Evolutionary conservation across 2,329 filamentous ascomycete species (phyloP).

Genomic region (Aspergillus sp.): DNA sequence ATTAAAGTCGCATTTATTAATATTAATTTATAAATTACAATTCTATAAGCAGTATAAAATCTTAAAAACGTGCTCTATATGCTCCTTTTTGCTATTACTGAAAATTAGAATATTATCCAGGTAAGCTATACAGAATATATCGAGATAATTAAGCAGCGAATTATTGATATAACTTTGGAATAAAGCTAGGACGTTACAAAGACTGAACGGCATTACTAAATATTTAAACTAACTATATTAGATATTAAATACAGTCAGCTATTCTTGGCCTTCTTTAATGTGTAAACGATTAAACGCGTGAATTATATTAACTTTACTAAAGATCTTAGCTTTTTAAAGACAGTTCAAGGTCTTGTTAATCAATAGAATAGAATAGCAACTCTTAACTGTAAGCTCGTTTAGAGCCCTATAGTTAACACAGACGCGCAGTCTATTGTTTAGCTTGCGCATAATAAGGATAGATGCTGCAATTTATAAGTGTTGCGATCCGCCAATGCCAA

Average conservation of each 20-base stretch:
- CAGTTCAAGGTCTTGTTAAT: not conserved
- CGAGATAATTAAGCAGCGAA: constrained; percentile 5
- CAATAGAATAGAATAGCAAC: not conserved
- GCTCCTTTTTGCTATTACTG: constrained; percentile 1
- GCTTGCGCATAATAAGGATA: not conserved
- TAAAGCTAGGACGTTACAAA: constrained; percentile 12
- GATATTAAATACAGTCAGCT: not conserved
- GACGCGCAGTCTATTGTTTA: not conserved
- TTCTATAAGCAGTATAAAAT: constrained; percentile 6
- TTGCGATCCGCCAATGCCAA: too few species aligned
- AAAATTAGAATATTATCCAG: constrained; percentile 21
- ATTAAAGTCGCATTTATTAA: not conserved
- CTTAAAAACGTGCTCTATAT: constrained; percentile 2
- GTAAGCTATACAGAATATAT: constrained; percentile 10
- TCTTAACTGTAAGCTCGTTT: not conserved
- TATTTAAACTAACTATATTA: constrained; percentile 29
- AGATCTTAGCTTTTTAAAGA: too few species aligned
- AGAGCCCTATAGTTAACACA: not conserved
- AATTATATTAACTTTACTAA: not conserved
- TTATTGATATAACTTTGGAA: constrained; percentile 20
- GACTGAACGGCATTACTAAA: constrained; percentile 27
- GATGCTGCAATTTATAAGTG: not conserved
- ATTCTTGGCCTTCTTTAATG: not conserved
- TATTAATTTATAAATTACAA: not conserved
- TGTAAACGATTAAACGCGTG: not conserved